These are phyloP conservation scores for Micromonas pusilla DNA, from an alignment of 139 green algal genomes.

Conservation along the genomic window DNA sequence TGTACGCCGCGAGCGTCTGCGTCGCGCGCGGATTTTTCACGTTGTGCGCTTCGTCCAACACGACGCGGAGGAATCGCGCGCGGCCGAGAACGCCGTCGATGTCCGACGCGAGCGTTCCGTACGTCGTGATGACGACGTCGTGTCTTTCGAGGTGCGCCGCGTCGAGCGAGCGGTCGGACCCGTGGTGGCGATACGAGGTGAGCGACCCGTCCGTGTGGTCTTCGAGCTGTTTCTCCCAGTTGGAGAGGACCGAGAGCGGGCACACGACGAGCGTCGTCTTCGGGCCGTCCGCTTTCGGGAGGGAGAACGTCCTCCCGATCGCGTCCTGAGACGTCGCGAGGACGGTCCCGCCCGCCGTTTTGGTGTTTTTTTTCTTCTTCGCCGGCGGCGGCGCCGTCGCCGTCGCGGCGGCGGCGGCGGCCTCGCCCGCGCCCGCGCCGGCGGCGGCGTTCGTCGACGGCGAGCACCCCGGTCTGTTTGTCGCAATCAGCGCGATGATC, in stretches of 20 bases:
- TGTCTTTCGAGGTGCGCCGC: constrained; percentile 47
- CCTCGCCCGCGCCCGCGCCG: neutral
- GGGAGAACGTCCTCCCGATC: constrained; percentile 3
- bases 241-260: constrained; percentile 48
- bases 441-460: too few relatives aligned
- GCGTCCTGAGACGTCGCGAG: neutral
- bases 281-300: constrained; percentile 24
- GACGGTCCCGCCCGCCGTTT: neutral
- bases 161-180: constrained; percentile 28
- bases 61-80: constrained; percentile 48
- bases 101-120: constrained; percentile 66
- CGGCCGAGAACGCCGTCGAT: constrained; percentile 18
- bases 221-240: constrained; percentile 18
- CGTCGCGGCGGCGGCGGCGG: neutral
- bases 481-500: constrained; percentile 48
- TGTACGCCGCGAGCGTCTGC: constrained; percentile 42
- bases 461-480: constrained; percentile 19
- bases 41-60: constrained; percentile 87
- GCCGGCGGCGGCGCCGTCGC: neutral
- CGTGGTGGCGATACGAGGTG: constrained; percentile 48
- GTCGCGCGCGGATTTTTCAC: constrained; percentile 80
- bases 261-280: constrained; percentile 55
- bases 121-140: constrained; percentile 84
- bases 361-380: neutral
- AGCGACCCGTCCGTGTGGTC: neutral